phyloP scores from a whole-genome alignment of 2,329 filamentous ascomycete genomes.

The Cercospora canescens region DNA sequence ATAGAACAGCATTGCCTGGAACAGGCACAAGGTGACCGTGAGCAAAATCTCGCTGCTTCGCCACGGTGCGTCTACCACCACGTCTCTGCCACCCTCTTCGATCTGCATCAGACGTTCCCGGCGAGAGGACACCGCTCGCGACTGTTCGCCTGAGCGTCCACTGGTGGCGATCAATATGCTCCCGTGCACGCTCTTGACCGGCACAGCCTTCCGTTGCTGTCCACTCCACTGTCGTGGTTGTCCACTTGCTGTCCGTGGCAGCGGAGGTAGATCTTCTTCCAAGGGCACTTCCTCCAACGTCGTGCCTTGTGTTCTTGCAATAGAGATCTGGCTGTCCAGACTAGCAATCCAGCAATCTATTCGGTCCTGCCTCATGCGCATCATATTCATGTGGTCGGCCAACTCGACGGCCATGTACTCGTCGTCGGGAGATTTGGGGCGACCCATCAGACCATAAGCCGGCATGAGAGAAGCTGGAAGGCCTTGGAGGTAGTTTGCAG shows the following conservation, averaged over 20 bases:
- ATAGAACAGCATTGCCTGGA: slow-evolving; percentile 1
- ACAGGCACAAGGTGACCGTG: neutral
- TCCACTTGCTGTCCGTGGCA: neutral
- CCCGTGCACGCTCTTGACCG: slow-evolving; percentile 4
- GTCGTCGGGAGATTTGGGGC: neutral
- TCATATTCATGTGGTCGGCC: neutral
- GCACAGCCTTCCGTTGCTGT: neutral
- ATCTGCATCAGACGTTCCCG: neutral
- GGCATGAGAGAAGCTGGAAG: slow-evolving; percentile 2
- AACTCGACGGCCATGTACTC: neutral
- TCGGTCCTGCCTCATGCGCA: slow-evolving; percentile 1
- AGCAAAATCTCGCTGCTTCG: neutral
- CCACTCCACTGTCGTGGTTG: neutral
- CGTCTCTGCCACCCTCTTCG: neutral
- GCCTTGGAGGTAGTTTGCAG: neutral
- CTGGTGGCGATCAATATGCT: slow-evolving; percentile 3
- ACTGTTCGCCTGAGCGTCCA: neutral
- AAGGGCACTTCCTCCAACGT: neutral
- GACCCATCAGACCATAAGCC: neutral
- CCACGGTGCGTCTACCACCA: neutral
- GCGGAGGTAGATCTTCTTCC: neutral
- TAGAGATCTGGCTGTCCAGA: slow-evolving; percentile 1
- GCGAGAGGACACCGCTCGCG: neutral
- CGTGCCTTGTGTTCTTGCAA: slow-evolving; percentile 1
- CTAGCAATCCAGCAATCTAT: slow-evolving; percentile 4